A percentile compares a stretch with the other conserved stretches of the same genome.
Evolutionary conservation across 345 rosid genomes (phyloP).

Genomic region (Lepidium sativum): DNA sequence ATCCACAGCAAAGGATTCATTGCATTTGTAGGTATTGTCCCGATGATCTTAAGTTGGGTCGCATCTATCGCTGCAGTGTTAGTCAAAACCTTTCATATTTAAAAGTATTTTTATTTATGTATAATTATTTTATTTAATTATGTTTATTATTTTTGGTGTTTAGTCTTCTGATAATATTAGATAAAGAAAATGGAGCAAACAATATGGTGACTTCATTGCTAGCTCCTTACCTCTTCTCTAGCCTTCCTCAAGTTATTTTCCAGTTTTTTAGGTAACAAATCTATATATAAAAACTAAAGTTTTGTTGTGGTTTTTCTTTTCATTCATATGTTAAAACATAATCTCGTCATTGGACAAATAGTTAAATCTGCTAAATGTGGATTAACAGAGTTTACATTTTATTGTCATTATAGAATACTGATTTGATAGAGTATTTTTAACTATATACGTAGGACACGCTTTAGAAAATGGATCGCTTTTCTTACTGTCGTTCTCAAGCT

Average conservation of each 20-base stretch:
- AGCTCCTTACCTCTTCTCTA: slow-evolving; percentile 62
- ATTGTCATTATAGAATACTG: too few species aligned
- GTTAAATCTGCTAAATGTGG: too few species aligned
- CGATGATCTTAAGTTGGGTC: slow-evolving; percentile 62
- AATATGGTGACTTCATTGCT: slow-evolving; percentile 61
- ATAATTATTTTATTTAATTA: background rate
- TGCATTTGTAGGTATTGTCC: slow-evolving; percentile 29
- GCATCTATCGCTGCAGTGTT: slow-evolving; percentile 70
- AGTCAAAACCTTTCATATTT: slow-evolving; percentile 8
- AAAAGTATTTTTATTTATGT: background rate
- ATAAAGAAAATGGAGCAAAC: slow-evolving; percentile 68
- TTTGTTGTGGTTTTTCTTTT: background rate
- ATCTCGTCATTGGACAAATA: too few species aligned
- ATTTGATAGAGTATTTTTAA: too few species aligned
- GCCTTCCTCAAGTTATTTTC: slow-evolving; percentile 53
- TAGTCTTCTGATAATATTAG: slow-evolving; percentile 65
- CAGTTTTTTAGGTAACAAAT: slow-evolving; percentile 49
- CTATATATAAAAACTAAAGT: background rate
- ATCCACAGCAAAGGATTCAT: slow-evolving; percentile 38
- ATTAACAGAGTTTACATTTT: too few species aligned
- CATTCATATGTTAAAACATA: too few species aligned
- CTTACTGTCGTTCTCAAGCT: too few species aligned
- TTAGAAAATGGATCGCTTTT: too few species aligned
- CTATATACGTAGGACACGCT: too few species aligned
- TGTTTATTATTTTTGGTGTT: background rate